Percentiles rank a stretch among this genome's conserved stretches.
Conservation (phyloP, 1,284 basidiomycete species). For the Fomes fomentarius region DNA sequence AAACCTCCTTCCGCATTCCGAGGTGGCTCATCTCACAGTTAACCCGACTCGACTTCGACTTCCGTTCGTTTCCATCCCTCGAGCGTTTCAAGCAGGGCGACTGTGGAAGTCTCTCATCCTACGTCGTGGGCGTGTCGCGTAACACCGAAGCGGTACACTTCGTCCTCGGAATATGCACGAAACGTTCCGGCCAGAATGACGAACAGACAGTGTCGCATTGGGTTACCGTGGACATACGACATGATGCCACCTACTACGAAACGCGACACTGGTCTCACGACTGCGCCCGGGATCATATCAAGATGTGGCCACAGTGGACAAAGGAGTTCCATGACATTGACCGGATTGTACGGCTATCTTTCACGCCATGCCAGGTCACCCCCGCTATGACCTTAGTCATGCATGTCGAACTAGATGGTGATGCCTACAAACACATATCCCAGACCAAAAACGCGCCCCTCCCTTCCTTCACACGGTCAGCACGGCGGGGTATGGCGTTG, state of each 20-base stretch:
- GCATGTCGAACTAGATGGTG: background rate
- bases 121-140: no score
- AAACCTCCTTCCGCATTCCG: no score
- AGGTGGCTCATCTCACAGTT: no score
- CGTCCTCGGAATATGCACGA: no score
- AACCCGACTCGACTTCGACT: no score
- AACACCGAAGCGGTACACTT: no score
- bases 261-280: background rate
- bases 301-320: background rate
- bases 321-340: constrained; percentile 3
- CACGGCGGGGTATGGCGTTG: no score
- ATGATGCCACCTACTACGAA: constrained; percentile 4
- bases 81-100: no score
- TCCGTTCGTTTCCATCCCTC: no score
- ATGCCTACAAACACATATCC: background rate
- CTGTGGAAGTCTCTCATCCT: no score
- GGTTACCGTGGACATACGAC: background rate
- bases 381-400: background rate
- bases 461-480: no score
- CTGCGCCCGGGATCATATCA: constrained; percentile 3
- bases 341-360: constrained; percentile 4
- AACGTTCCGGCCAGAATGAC: background rate
- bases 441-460: background rate
- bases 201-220: background rate
- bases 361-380: background rate